Evolutionary conservation across 495 filamentous ascomycete genomes (phyloP).

Genomic region (Xeromyces bisporus): DNA sequence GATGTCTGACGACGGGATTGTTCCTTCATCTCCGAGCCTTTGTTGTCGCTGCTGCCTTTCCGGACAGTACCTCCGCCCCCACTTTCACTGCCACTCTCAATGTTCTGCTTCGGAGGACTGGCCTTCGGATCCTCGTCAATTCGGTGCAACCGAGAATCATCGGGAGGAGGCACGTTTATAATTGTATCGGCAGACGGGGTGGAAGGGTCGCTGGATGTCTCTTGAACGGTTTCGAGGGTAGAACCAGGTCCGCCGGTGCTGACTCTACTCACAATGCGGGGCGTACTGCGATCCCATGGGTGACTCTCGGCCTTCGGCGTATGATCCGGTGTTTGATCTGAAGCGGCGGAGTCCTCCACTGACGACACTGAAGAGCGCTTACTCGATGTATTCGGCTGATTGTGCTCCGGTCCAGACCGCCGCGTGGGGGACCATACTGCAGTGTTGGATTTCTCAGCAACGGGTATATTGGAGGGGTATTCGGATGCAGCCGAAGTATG

Average conservation of each 20-base stretch:
- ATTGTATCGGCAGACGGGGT: constrained; percentile 43
- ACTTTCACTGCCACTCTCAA: constrained; percentile 31
- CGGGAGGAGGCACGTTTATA: constrained; percentile 14
- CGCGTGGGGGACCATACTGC: constrained; percentile 41
- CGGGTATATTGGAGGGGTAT: constrained; percentile 37
- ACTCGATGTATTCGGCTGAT: constrained; percentile 25
- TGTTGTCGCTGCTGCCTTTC: no score
- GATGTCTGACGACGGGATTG: constrained; percentile 17
- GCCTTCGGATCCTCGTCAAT: constrained; percentile 26
- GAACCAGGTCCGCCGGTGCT: constrained; percentile 48
- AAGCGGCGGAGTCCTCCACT: no score
- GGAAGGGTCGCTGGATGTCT: constrained; percentile 60
- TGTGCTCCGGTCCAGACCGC: constrained; percentile 21
- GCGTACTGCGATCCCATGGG: constrained; percentile 14
- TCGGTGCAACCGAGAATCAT: constrained; percentile 19
- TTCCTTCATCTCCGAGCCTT: constrained; percentile 23
- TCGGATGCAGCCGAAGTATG: constrained; percentile 27
- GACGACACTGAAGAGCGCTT: constrained; percentile 18
- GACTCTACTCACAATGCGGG: constrained; percentile 31
- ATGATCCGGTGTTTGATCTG: constrained; percentile 1
- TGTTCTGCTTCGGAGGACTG: constrained; percentile 15
- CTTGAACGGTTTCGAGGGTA: constrained; percentile 81
- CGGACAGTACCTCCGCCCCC: no score
- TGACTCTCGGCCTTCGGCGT: constrained; percentile 11
- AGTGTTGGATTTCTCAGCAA: constrained; percentile 46